Evolutionary conservation across 23 red algal species (phyloP).

Genomic region (Gracilaria vermiculophylla): DNA sequence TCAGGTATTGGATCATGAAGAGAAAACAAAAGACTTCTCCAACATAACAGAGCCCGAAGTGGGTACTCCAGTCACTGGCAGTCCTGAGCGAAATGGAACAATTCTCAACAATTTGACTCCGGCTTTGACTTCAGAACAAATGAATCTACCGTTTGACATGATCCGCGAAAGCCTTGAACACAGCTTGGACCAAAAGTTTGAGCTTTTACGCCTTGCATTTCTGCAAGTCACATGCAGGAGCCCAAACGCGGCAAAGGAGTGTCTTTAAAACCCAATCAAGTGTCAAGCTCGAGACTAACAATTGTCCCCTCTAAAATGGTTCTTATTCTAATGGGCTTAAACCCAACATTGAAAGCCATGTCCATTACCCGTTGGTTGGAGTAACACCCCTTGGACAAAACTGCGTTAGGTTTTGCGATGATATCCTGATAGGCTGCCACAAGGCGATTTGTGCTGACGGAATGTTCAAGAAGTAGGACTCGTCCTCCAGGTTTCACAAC

Average conservation of each 20-base stretch:
- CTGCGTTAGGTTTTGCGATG: slow-evolving; percentile 23
- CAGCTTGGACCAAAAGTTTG: slow-evolving; percentile 42
- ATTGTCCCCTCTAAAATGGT: slow-evolving; percentile 32
- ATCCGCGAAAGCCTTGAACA: slow-evolving; percentile 39
- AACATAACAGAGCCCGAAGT: background rate
- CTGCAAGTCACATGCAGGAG: background rate
- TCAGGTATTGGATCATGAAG: background rate
- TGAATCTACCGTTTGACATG: slow-evolving; percentile 56
- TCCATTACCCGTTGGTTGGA: slow-evolving; percentile 60
- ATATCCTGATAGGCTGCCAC: slow-evolving; percentile 76
- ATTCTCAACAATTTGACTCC: background rate
- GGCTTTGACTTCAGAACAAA: slow-evolving; percentile 26
- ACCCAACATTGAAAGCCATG: slow-evolving; percentile 25
- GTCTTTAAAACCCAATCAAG: background rate
- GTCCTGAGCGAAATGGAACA: background rate
- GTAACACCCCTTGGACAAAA: slow-evolving; percentile 75
- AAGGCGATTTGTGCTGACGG: slow-evolving; percentile 5
- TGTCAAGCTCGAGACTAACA: slow-evolving; percentile 25
- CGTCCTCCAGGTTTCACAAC: slow-evolving; percentile 50
- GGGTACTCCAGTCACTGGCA: background rate
- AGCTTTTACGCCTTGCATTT: slow-evolving; percentile 4
- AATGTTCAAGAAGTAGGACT: slow-evolving; percentile 83
- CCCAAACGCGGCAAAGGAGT: background rate
- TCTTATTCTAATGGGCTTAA: slow-evolving; percentile 22
- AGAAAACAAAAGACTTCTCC: background rate